These are phyloP conservation scores for Scutellaria minor DNA, from an alignment of 257 asterid genomes.

Conservation along the genomic window DNA sequence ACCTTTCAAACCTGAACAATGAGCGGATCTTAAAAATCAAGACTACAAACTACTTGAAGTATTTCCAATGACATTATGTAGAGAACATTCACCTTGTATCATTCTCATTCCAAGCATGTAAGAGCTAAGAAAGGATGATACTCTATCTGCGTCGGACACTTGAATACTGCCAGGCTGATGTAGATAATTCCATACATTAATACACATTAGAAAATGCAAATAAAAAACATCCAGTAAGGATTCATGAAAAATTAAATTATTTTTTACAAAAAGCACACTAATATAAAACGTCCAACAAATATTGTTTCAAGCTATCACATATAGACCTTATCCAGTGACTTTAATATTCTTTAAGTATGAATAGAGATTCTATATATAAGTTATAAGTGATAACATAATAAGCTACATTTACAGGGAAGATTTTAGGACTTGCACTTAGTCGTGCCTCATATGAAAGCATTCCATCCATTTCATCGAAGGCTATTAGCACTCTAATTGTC, in stretches of 20 bases:
- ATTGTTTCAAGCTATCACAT: background rate
- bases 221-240: background rate
- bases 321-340: background rate
- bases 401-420: background rate
- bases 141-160: slow-evolving; percentile 63
- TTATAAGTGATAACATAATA: background rate
- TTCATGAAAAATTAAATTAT: slow-evolving; percentile 23
- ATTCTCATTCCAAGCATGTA: slow-evolving; percentile 68
- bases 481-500: too few species aligned
- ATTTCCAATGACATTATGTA: slow-evolving; percentile 9
- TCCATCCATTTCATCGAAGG: too few species aligned
- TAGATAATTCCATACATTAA: slow-evolving; percentile 25
- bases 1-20: slow-evolving; percentile 62
- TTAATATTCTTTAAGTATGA: background rate
- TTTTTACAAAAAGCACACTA: background rate
- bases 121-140: slow-evolving; percentile 65
- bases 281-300: background rate
- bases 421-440: background rate
- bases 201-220: slow-evolving; percentile 24
- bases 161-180: slow-evolving; percentile 64
- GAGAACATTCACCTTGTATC: slow-evolving; percentile 54
- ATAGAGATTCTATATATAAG: background rate
- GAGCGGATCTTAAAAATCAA: slow-evolving; percentile 2
- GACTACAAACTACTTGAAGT: background rate
- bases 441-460: too few species aligned